Evolutionary conservation across 2,329 filamentous ascomycete species (phyloP), one percentile per base, ranked within the genome.

Genomic region (Ophiocordyceps camponoti-saundersi): DNA sequence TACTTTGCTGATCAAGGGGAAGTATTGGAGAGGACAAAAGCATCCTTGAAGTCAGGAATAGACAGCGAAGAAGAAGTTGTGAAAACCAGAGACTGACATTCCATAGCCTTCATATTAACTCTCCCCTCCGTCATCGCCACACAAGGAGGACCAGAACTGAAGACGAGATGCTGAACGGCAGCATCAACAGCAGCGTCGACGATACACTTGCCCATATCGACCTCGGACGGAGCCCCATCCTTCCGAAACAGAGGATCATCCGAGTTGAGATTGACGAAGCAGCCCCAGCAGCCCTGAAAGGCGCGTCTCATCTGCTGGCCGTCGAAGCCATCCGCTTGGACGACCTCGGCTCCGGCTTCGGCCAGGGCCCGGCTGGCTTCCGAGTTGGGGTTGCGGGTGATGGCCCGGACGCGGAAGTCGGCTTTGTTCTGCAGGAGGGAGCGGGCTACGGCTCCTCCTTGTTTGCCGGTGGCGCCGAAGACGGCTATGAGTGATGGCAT

Each of bases 161-260:
- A 61, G 18, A 61, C 53, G 3, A 61, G 49, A 46, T 59, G 52
- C 42, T 55, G 32, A 1, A 60, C 54, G 11, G 57, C 56, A 2
- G 53, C 55, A 8, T 49, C 21, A 8, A 52, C 50, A 1, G 58
- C 57, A 2, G 50, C 50, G 30, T 59, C 55, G 34, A 60, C 50
- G 22, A 61, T 53, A 2, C 26, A 52, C 26, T 55, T 55, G 8
- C 59, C 59, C 47, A 61, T 44, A 6, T 57, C 58, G 16, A 55
- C 55, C 46, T 62, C 59, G 1, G 48, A 55, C 0, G 55, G 53
- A 1, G 54, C 54, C 21, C 52, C 30, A 18, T 46, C 39, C 13
- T 51, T 30, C 36, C 48, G 20, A 15, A 32, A 51, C 46, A 53
- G 46, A 3, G 45, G 34, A 18, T 53, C 52, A 32, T 55, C 53